These are phyloP conservation scores for Prosopis cineraria DNA, from an alignment of 306 rosid genomes.

Conservation along the genomic window DNA sequence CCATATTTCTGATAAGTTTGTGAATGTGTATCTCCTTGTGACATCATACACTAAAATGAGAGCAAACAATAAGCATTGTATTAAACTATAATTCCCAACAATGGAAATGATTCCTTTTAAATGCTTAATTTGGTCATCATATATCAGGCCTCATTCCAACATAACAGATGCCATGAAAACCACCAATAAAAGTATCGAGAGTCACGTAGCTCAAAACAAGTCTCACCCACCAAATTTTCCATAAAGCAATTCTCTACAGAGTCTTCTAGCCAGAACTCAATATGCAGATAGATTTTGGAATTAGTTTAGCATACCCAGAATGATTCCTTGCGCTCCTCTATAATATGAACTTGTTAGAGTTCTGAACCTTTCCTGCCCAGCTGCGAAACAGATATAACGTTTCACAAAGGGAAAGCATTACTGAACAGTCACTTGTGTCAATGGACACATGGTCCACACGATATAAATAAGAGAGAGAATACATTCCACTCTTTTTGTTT, in stretches of 20 bases:
- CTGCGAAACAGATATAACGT: slow-evolving; percentile 61
- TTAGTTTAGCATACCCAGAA: slow-evolving; percentile 69
- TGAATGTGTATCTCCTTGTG: slow-evolving; percentile 83
- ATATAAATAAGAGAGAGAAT: background rate
- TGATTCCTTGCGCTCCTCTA: slow-evolving; percentile 93
- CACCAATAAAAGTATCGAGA: background rate
- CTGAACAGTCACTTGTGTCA: slow-evolving; percentile 44
- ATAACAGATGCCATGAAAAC: slow-evolving; percentile 22
- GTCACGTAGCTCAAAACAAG: background rate
- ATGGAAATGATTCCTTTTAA: background rate
- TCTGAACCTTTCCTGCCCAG: slow-evolving; percentile 98
- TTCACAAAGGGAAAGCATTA: slow-evolving; percentile 31
- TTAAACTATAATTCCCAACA: slow-evolving; percentile 49
- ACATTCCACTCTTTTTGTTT: slow-evolving; percentile 7
- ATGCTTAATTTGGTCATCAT: background rate
- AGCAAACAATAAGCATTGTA: slow-evolving; percentile 8
- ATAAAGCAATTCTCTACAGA: background rate
- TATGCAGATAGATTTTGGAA: background rate
- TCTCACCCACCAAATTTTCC: slow-evolving; percentile 1
- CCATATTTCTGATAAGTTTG: slow-evolving; percentile 86
- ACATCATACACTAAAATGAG: slow-evolving; percentile 73
- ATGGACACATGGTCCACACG: background rate
- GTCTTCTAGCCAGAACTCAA: background rate
- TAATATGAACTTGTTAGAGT: slow-evolving; percentile 92
- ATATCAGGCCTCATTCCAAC: slow-evolving; percentile 28